These are phyloP conservation scores for Daedaleopsis sinensis DNA, from an alignment of 768 basidiomycete genomes.

Conservation along the genomic window DNA sequence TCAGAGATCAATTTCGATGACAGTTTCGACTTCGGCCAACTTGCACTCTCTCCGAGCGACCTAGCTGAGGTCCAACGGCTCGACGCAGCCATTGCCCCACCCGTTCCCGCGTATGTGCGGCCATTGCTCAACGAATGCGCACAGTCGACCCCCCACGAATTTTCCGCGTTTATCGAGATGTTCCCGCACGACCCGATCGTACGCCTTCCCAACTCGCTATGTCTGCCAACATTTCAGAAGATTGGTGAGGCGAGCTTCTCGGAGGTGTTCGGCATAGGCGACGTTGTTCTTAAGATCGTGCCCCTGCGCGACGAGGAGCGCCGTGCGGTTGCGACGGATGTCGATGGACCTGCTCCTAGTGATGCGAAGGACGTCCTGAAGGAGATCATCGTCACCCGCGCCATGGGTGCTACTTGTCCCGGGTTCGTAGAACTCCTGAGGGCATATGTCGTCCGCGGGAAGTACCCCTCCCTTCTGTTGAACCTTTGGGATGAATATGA, in stretches of 20 bases:
- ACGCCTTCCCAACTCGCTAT: conserved; percentile 27
- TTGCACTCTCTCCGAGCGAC: conserved; percentile 38
- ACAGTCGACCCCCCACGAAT: conserved; percentile 72
- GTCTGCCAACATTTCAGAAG: conserved; percentile 59
- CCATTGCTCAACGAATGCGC: conserved; percentile 74
- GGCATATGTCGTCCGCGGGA: conserved; percentile 84
- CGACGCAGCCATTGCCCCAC: conserved; percentile 23
- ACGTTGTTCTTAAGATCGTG: conserved; percentile 89
- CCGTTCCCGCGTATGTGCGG: conserved; percentile 54
- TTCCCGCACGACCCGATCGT: conserved; percentile 78
- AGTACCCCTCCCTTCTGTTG: conserved; percentile 79
- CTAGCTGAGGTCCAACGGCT: conserved; percentile 18
- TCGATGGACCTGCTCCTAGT: conserved; percentile 66
- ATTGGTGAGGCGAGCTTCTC: conserved; percentile 97
- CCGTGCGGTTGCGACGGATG: conserved; percentile 25
- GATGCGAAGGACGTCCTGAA: conserved; percentile 78
- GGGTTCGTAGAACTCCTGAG: conserved; percentile 84
- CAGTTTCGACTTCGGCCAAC: conserved; percentile 48
- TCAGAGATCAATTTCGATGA: conserved; percentile 56
- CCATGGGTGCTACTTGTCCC: conserved; percentile 73
- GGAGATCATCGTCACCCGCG: conserved; percentile 76
- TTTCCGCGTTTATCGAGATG: conserved; percentile 80
- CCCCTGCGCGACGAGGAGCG: conserved; percentile 63
- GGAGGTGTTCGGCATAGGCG: conserved; percentile 90
- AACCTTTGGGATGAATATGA: conserved; percentile 88